These are phyloP conservation scores for Ramaria rubella DNA, from an alignment of 768 basidiomycete species.

Conservation along the genomic window DNA sequence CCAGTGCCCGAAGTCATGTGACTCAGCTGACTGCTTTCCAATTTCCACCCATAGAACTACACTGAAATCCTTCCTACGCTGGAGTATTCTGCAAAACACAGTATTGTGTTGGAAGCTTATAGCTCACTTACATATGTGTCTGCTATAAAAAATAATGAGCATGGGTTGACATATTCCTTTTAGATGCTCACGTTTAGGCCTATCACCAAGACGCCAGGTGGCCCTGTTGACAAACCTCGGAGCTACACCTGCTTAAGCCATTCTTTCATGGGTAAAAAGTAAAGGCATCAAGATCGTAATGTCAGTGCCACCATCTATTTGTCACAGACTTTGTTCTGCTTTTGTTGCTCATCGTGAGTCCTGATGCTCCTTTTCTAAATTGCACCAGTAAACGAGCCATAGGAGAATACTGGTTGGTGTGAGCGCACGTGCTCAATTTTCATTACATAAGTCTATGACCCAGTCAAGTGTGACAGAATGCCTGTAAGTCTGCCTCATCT, in stretches of 20 bases:
- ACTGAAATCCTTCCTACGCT: conserved; percentile 45
- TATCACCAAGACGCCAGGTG: conserved; percentile 50
- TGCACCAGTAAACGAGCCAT: too few species aligned
- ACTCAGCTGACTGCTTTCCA: conserved; percentile 46
- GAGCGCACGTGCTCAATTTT: too few species aligned
- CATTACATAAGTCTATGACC: too few species aligned
- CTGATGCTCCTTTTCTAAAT: too few species aligned
- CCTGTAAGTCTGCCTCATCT: too few species aligned
- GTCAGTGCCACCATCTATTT: conserved; percentile 29
- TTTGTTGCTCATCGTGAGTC: too few species aligned
- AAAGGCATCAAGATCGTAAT: conserved; percentile 64
- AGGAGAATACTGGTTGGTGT: too few species aligned
- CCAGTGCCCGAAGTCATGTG: too few species aligned
- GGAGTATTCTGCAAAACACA: conserved; percentile 48
- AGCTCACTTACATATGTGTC: conserved; percentile 50
- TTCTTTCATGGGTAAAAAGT: conserved; percentile 64
- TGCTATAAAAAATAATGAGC: not conserved
- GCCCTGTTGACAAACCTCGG: conserved; percentile 53
- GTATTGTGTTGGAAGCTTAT: conserved; percentile 68
- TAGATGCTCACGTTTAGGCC: too few species aligned
- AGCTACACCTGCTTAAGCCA: conserved; percentile 55
- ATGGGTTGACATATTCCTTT: not conserved
- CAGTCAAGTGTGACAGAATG: too few species aligned
- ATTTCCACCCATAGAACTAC: conserved; percentile 66
- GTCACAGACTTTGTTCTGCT: too few species aligned